Evolutionary conservation across 345 rosid genomes (phyloP), one percentile per base, ranked within the genome.

Genomic region (Angophora floribunda): DNA sequence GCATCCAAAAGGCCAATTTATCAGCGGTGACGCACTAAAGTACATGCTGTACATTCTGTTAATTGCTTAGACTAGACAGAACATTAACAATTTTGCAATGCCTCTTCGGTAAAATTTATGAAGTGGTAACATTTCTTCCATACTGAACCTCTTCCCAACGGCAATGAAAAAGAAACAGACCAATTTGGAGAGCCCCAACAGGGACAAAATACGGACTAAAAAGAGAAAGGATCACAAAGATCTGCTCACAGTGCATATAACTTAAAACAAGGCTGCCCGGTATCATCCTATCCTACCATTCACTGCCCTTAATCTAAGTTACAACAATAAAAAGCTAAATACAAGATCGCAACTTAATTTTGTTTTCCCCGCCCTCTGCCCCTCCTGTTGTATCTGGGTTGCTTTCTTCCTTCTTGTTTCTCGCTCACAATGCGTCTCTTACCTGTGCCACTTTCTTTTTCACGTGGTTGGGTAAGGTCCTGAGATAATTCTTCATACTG

Each of bases 291-390:
- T 52, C 47, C 41, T 52, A 86, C 70, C 52, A 88, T 79, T 85
- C 85, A 41, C 88, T 90, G 85, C 89, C 87, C 88, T 87, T 88
- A 44, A 65, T 22, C 91, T 88, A 93, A 87, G 79, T 89, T 88
- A 91, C 86, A 87, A 13, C 49, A 85, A 80, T 80, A 87, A 87
- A 92, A 91, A 87, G 22, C 41, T 87, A 84, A 50, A 7, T 63
- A 90, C 65, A 85, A 61, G 61, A 15, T 24, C 26, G 36, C 61
- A 6, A 15, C 84, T 75, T 75, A 75, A 47, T 70, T 61, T 88
- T 90, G 90, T 90, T 91, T 92, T 86, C 91, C 90, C 89, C 92
- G 91, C 47, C 94, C 97, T 88, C 93, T 90, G 89, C 87, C 92
- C 91, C 93, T 90, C 89, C 93, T 91, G 47, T 82, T 92, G 85